These are phyloP conservation scores for sunflower (Helianthus annuus) DNA, from an alignment of 129 eudicot species.

Conservation along the genomic window HanXRQr2.0-SUNRISE NC_035442.2:121486649-121487148, in stretches of 20 bases:
- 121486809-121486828: not conserved
- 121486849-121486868: slow-evolving; percentile 44
- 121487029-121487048: slow-evolving; percentile 36
- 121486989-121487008: slow-evolving; percentile 49
- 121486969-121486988: slow-evolving; percentile 52
- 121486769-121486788: not conserved
- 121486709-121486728: no score
- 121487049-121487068: slow-evolving; percentile 40
- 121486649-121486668: no score
- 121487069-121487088: slow-evolving; percentile 51
- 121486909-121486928: slow-evolving; percentile 43
- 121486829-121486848: slow-evolving; percentile 39
- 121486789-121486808: not conserved
- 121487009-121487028: slow-evolving; percentile 29
- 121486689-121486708: no score
- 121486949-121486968: slow-evolving; percentile 39
- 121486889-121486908: slow-evolving; percentile 39
- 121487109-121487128: slow-evolving; percentile 45
- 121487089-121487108: slow-evolving; percentile 44
- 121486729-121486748: no score
- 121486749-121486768: no score
- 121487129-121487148: slow-evolving; percentile 60
- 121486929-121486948: slow-evolving; percentile 32
- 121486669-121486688: no score
- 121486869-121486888: slow-evolving; percentile 43